Evolutionary conservation across 2,329 filamentous ascomycete species (phyloP).

Genomic region (Zasmidium cellare): DNA sequence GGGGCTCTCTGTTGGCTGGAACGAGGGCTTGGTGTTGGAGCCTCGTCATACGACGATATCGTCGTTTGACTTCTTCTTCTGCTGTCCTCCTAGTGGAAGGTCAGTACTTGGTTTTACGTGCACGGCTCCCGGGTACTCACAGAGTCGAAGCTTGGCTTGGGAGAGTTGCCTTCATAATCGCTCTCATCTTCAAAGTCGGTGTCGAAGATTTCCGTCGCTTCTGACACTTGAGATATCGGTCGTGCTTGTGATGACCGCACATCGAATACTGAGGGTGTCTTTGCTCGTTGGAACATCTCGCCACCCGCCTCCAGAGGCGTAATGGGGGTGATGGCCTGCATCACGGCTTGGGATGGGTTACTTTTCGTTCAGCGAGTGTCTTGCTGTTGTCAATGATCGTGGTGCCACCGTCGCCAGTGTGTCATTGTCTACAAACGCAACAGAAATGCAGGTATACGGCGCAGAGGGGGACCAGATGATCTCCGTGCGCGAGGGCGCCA

Average conservation of each 20-base stretch:
- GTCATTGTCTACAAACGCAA: constrained; percentile 18
- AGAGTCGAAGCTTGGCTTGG: constrained; percentile 68
- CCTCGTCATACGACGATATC: constrained; percentile 82
- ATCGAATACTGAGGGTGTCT: constrained; percentile 61
- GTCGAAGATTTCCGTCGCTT: constrained; percentile 75
- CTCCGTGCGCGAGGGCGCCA: constrained; percentile 43
- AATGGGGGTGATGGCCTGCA: constrained; percentile 49
- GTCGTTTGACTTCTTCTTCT: constrained; percentile 82
- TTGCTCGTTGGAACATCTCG: constrained; percentile 52
- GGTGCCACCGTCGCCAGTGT: constrained; percentile 20
- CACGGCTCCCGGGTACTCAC: constrained; percentile 50
- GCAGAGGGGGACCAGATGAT: constrained; percentile 38
- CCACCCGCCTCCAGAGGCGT: constrained; percentile 44
- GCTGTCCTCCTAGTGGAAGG: constrained; percentile 32
- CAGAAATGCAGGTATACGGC: constrained; percentile 28
- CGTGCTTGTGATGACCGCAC: constrained; percentile 34
- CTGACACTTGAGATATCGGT: constrained; percentile 52
- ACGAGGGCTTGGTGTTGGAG: constrained; percentile 71
- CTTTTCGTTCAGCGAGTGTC: constrained; percentile 6
- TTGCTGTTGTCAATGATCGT: constrained; percentile 10
- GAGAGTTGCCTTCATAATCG: constrained; percentile 54
- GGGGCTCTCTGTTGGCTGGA: constrained; percentile 54
- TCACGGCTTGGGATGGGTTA: constrained; percentile 16
- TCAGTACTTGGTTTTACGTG: constrained; percentile 9
- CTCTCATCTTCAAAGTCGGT: constrained; percentile 71